Percentiles rank a stretch among this genome's conserved stretches.
These are phyloP conservation scores for Aspergillus awamori DNA, from an alignment of 2,329 filamentous ascomycete genomes.

Conservation along the genomic window DNA sequence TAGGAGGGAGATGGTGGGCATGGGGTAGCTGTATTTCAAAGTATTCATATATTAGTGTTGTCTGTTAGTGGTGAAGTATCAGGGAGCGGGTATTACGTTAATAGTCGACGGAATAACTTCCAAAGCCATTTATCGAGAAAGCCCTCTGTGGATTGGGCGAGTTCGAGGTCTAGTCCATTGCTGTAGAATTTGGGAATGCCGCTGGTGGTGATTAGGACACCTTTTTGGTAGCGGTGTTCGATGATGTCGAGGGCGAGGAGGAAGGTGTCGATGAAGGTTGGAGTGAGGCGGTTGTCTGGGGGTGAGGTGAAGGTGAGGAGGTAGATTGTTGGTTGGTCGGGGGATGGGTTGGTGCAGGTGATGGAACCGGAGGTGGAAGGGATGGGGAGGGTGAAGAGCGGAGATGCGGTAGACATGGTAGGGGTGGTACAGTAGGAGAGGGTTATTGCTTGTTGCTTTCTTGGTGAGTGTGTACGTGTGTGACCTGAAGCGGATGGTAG, in stretches of 20 bases:
- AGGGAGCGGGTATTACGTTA: slow-evolving; percentile 51
- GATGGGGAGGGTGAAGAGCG: slow-evolving; percentile 65
- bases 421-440: not conserved
- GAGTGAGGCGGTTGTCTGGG: slow-evolving; percentile 75
- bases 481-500: not conserved
- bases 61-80: not conserved
- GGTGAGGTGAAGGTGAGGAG: slow-evolving; percentile 71
- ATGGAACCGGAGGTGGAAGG: slow-evolving; percentile 59
- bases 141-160: slow-evolving; percentile 61
- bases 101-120: slow-evolving; percentile 64
- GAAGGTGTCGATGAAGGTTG: slow-evolving; percentile 67
- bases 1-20: slow-evolving; percentile 78
- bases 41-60: slow-evolving; percentile 1
- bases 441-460: not conserved
- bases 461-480: not conserved
- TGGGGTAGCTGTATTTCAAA: slow-evolving; percentile 60
- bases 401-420: slow-evolving; percentile 28
- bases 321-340: slow-evolving; percentile 59
- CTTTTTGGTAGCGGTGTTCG: slow-evolving; percentile 67
- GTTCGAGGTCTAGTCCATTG: slow-evolving; percentile 77
- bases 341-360: slow-evolving; percentile 62
- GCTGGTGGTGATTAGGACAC: slow-evolving; percentile 76
- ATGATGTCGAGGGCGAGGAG: slow-evolving; percentile 74
- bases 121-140: slow-evolving; percentile 67
- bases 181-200: slow-evolving; percentile 77